These are phyloP conservation scores for Sclerotinia spermophila DNA, from an alignment of 2,329 filamentous ascomycete species.

Conservation along the genomic window DNA sequence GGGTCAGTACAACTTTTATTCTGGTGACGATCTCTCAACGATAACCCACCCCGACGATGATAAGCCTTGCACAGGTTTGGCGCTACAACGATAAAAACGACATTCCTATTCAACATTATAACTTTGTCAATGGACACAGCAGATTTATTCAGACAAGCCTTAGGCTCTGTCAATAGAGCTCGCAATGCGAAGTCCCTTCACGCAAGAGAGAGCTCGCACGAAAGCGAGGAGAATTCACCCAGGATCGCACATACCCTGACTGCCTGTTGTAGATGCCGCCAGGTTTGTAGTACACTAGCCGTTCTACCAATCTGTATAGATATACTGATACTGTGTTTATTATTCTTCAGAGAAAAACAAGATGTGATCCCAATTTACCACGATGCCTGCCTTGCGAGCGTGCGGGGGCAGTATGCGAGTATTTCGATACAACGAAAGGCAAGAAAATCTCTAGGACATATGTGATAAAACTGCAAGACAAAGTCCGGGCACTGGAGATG, in stretches of 20 bases:
- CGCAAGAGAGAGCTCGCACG: conserved; percentile 38
- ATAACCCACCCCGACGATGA: conserved; percentile 27
- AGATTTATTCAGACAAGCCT: conserved; percentile 57
- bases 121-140: conserved; percentile 53
- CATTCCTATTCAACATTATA: background rate
- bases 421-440: conserved; percentile 85
- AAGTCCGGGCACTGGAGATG: conserved; percentile 74
- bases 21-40: conserved; percentile 10
- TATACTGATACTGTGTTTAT: conserved; percentile 24
- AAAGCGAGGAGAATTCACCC: conserved; percentile 51
- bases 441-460: conserved; percentile 86
- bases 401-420: conserved; percentile 88
- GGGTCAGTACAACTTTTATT: conserved; percentile 5
- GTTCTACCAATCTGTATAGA: conserved; percentile 39
- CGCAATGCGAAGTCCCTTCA: conserved; percentile 34
- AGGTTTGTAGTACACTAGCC: conserved; percentile 49
- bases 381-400: conserved; percentile 90
- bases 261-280: conserved; percentile 74
- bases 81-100: conserved; percentile 18
- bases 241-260: conserved; percentile 76
- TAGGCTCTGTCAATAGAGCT: conserved; percentile 40
- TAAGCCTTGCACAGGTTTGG: conserved; percentile 25
- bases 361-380: conserved; percentile 90
- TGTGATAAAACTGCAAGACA: conserved; percentile 87
- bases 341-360: conserved; percentile 71